phyloP scores from a whole-genome alignment of 208 protist species.

The Willaertia magna region DNA sequence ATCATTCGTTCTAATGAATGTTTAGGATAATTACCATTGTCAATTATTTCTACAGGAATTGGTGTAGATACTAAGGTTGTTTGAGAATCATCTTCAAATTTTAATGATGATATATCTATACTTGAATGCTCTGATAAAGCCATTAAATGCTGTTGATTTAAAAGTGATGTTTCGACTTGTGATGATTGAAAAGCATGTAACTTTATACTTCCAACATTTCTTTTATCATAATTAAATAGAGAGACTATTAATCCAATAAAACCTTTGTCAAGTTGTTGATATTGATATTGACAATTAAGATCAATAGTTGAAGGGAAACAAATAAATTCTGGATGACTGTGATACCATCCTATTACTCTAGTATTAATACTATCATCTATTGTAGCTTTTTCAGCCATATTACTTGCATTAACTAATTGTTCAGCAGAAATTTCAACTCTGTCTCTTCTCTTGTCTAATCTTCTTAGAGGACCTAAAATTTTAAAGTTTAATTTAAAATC shows the following conservation, averaged over 20 bases:
- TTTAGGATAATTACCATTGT: not conserved
- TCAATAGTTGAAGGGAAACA: slow-evolving; percentile 53
- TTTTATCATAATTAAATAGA: slow-evolving; percentile 42
- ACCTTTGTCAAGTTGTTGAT: slow-evolving; percentile 53
- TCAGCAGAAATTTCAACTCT: slow-evolving; percentile 53
- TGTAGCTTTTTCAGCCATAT: slow-evolving; percentile 44
- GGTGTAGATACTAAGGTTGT: no score
- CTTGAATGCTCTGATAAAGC: not conserved
- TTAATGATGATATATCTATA: no score
- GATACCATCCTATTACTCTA: slow-evolving; percentile 64
- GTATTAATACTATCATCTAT: slow-evolving; percentile 25
- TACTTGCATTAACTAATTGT: slow-evolving; percentile 38
- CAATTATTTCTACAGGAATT: not conserved
- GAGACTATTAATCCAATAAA: slow-evolving; percentile 66
- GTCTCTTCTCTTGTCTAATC: slow-evolving; percentile 34
- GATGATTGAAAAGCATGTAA: not conserved
- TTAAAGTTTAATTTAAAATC: no score
- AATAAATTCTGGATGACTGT: slow-evolving; percentile 62
- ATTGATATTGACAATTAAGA: slow-evolving; percentile 50
- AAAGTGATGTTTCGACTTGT: not conserved
- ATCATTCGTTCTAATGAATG: not conserved
- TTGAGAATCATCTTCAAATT: no score
- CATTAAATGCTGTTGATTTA: not conserved
- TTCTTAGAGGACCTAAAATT: no score
- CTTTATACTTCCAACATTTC: not conserved